A percentile compares a stretch with the other conserved stretches of the same genome.
Evolutionary conservation across 352 stramenopile genomes (phyloP).

Genomic region (Phytopythium aichiense): DNA sequence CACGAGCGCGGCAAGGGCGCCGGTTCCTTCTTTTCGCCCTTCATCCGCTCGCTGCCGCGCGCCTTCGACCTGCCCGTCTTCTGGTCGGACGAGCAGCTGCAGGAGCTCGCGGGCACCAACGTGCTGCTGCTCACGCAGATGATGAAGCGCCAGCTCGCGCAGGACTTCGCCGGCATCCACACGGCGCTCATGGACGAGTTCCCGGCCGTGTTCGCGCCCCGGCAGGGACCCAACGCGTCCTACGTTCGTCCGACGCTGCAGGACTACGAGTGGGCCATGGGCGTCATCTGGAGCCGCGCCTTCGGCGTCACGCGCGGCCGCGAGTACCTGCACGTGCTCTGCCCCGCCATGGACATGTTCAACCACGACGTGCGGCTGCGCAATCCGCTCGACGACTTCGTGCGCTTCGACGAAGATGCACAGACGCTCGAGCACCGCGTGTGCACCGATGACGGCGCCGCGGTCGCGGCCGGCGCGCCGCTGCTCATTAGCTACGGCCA

Average conservation of each 20-base stretch:
- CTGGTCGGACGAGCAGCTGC: slow-evolving; percentile 42
- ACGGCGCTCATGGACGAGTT: slow-evolving; percentile 37
- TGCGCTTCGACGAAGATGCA: slow-evolving; percentile 41
- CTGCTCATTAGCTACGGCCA: slow-evolving; percentile 66
- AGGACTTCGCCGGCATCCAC: slow-evolving; percentile 62
- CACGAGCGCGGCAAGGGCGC: slow-evolving; percentile 43
- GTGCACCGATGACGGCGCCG: slow-evolving; percentile 15
- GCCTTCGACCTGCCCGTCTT: slow-evolving; percentile 58
- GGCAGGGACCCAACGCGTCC: slow-evolving; percentile 25
- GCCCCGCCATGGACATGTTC: slow-evolving; percentile 72
- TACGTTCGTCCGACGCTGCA: slow-evolving; percentile 29
- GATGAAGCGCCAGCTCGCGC: slow-evolving; percentile 56
- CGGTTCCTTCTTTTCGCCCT: slow-evolving; percentile 46
- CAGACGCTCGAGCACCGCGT: slow-evolving; percentile 44
- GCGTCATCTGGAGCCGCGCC: slow-evolving; percentile 71
- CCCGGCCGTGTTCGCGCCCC: slow-evolving; percentile 16
- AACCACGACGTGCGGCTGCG: slow-evolving; percentile 56
- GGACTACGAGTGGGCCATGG: slow-evolving; percentile 75
- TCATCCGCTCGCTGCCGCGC: slow-evolving; percentile 46
- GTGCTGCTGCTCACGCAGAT: slow-evolving; percentile 53
- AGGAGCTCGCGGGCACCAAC: slow-evolving; percentile 47
- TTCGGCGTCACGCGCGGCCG: slow-evolving; percentile 45
- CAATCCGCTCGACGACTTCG: slow-evolving; percentile 46
- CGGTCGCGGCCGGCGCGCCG: slow-evolving; percentile 21
- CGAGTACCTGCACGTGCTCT: slow-evolving; percentile 51